Percentiles rank a stretch among this genome's conserved stretches.
These are phyloP conservation scores for Tulasnella sp. DNA, from an alignment of 768 basidiomycete genomes.

Conservation along the genomic window DNA sequence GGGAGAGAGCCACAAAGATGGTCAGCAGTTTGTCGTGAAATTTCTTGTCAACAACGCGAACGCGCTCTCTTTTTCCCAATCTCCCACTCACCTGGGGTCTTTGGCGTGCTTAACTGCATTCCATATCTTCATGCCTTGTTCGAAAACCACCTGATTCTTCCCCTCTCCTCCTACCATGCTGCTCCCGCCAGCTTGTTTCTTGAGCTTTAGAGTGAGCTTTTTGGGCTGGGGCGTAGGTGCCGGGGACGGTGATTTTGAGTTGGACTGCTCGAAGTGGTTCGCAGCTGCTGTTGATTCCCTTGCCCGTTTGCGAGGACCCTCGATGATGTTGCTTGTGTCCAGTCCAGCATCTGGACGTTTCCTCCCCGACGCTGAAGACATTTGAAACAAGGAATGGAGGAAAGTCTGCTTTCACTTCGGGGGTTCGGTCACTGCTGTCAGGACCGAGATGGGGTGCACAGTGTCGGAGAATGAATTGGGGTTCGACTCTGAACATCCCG, in stretches of 20 bases:
- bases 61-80: neutral
- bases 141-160: neutral
- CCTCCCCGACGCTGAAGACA: slow-evolving; percentile 25
- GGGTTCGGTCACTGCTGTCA: slow-evolving; percentile 15
- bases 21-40: neutral
- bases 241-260: slow-evolving; percentile 30
- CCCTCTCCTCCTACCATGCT: neutral
- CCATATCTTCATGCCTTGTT: slow-evolving; percentile 61
- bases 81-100: slow-evolving; percentile 78
- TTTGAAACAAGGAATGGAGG: neutral
- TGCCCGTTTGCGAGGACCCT: slow-evolving; percentile 22
- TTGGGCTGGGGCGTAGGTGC: slow-evolving; percentile 11
- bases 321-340: slow-evolving; percentile 30
- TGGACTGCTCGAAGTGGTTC: slow-evolving; percentile 23
- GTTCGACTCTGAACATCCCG: neutral
- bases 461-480: neutral
- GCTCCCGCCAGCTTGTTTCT: slow-evolving; percentile 18
- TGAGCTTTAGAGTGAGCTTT: slow-evolving; percentile 31
- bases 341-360: slow-evolving; percentile 20
- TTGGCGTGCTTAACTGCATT: slow-evolving; percentile 78
- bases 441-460: slow-evolving; percentile 13
- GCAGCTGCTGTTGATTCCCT: slow-evolving; percentile 15
- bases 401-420: neutral
- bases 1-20: neutral
- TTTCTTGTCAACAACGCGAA: slow-evolving; percentile 27